These are phyloP conservation scores for Mariannaea elegans DNA, from an alignment of 2,329 filamentous ascomycete species.

Conservation along the genomic window DNA sequence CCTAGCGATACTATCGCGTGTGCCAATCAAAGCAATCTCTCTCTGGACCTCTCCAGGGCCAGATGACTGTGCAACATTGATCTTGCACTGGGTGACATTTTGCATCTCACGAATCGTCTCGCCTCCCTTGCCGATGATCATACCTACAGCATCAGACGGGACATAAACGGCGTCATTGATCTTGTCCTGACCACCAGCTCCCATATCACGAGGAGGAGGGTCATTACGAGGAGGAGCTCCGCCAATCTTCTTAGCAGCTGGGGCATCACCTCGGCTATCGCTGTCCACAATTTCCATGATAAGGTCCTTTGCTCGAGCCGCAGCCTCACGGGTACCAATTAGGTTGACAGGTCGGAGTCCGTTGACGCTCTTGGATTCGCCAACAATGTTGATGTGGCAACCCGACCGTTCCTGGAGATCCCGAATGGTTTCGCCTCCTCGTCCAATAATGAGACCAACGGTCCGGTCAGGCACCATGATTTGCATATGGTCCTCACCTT, in stretches of 20 bases:
- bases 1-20: slow-evolving; percentile 77
- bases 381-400: slow-evolving; percentile 96
- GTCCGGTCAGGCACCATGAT: slow-evolving; percentile 96
- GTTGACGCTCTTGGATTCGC: slow-evolving; percentile 91
- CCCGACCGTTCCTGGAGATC: slow-evolving; percentile 90
- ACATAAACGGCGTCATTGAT: slow-evolving; percentile 85
- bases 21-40: slow-evolving; percentile 86
- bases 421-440: slow-evolving; percentile 90
- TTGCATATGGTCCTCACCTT: slow-evolving; percentile 86
- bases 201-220: slow-evolving; percentile 41
- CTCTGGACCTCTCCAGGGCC: slow-evolving; percentile 81
- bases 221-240: slow-evolving; percentile 40
- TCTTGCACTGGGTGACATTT: slow-evolving; percentile 86
- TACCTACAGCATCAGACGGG: slow-evolving; percentile 89
- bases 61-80: slow-evolving; percentile 87
- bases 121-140: slow-evolving; percentile 95
- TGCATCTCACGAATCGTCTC: slow-evolving; percentile 97
- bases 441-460: slow-evolving; percentile 92
- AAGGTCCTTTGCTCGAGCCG: slow-evolving; percentile 81
- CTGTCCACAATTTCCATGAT: slow-evolving; percentile 96
- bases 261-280: slow-evolving; percentile 72
- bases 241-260: slow-evolving; percentile 42
- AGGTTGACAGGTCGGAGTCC: slow-evolving; percentile 90
- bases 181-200: slow-evolving; percentile 66
- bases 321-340: slow-evolving; percentile 80